Base-by-base conservation (phyloP, 2,329 filamentous ascomycete genomes). In the Nemania abortiva region DNA sequence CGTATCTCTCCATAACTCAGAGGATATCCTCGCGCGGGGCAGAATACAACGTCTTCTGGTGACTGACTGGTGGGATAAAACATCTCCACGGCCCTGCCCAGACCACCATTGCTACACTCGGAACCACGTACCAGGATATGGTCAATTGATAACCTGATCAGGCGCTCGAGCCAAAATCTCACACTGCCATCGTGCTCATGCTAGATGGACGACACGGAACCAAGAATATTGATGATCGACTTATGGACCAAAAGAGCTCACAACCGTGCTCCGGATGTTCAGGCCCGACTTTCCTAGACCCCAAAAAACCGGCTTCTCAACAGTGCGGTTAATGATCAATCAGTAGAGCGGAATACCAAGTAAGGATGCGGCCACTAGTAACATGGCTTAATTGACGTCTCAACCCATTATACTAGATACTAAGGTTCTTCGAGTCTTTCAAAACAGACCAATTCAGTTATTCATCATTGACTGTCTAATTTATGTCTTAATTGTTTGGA, bases 61-160 rank as follows among this genome's bases (percentile, higher is more conserved):
- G 65, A 53, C 54, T 64, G 64, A 72, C 70, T 75, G 72, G 72
- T 73, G 72, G 69, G 58, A 71, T 63, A 64, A 62, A 47, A 29
- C 11, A 18, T 50, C 49, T 55, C 57, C 37, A 65, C 58, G 18
- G 29, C 49, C 34, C 24, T 47, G 29, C 53, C 27, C 45, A 63
- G 34, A 53, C 45, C 34, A 53, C 59, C n/a, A 53, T 31, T 52
- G 37, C 53, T 53, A 31, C 45, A 24, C 13, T 53, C 53, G 22
- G 55, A 37, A 37, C 27, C 52, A 27, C 34, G 20, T 34, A 34
- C 27, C 31, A 4, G 54, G 27, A 50, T 53, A 34, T 24, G 24
- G 31, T n/a, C 31, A 53, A 31, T 15, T 15, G 13, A 29, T 53
- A 24, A 27, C 9, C 24, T 29, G 5, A 31, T 18, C 24, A 53